phyloP scores from a whole-genome alignment of 2,329 filamentous ascomycete species.

The Cadophora malorum region DNA sequence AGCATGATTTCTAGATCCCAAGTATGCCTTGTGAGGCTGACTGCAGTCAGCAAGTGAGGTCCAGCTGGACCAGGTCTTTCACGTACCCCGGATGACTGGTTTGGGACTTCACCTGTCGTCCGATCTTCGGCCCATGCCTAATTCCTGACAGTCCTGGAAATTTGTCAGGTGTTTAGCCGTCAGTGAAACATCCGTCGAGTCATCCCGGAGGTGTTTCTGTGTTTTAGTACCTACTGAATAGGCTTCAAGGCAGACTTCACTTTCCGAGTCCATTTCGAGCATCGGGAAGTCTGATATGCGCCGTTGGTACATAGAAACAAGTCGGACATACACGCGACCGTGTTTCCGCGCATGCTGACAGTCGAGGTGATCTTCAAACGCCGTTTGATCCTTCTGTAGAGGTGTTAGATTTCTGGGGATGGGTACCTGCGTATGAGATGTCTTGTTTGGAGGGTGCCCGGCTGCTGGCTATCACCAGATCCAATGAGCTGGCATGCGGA shows the following conservation, averaged over 20 bases:
- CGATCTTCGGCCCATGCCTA: slow-evolving; percentile 8
- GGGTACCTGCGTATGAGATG: slow-evolving; percentile 28
- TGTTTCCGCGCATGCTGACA: neutral
- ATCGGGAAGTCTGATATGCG: slow-evolving; percentile 3
- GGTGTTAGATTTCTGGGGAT: neutral
- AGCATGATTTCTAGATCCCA: neutral
- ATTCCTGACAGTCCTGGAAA: slow-evolving; percentile 16
- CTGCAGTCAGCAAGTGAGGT: slow-evolving; percentile 23
- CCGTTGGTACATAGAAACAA: neutral
- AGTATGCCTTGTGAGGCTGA: slow-evolving; percentile 27
- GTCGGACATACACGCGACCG: slow-evolving; percentile 11
- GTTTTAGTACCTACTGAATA: slow-evolving; percentile 1
- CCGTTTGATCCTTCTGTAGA: slow-evolving; percentile 10
- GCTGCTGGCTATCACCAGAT: slow-evolving; percentile 13
- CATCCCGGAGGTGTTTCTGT: neutral
- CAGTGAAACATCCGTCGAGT: slow-evolving; percentile 17
- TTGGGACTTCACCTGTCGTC: slow-evolving; percentile 15
- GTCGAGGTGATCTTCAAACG: slow-evolving; percentile 14
- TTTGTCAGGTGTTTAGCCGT: slow-evolving; percentile 5
- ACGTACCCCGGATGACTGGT: slow-evolving; percentile 20
- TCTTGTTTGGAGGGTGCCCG: slow-evolving; percentile 8
- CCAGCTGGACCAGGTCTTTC: slow-evolving; percentile 22
- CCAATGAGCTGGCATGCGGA: slow-evolving; percentile 13
- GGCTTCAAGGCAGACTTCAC: slow-evolving; percentile 19
- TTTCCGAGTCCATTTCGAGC: neutral